phyloP scores from a whole-genome alignment of 805 yeast genomes.

The Candida pini region DNA sequence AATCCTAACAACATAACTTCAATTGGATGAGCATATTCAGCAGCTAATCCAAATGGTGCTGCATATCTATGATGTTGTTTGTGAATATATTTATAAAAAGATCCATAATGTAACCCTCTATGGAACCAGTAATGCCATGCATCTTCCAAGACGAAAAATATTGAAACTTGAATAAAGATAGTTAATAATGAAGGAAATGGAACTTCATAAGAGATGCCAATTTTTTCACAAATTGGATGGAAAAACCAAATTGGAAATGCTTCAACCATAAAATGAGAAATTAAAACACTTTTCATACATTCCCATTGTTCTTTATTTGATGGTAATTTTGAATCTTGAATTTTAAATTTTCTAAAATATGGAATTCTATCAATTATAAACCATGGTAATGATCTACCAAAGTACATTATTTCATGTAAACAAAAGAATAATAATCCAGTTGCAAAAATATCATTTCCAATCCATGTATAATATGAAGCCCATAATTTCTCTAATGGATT shows the following conservation, averaged over 20 bases:
- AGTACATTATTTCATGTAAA: slow-evolving; percentile 84
- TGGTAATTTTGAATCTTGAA: slow-evolving; percentile 83
- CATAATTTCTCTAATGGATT: slow-evolving; percentile 63
- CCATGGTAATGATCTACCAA: slow-evolving; percentile 93
- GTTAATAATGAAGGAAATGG: slow-evolving; percentile 74
- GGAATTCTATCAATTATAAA: slow-evolving; percentile 79
- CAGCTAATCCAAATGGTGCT: slow-evolving; percentile 95
- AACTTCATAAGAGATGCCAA: slow-evolving; percentile 72
- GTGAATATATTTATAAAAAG: slow-evolving; percentile 88
- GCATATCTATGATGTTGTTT: slow-evolving; percentile 98
- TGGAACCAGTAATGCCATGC: slow-evolving; percentile 97
- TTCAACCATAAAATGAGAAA: slow-evolving; percentile 87
- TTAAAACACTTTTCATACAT: slow-evolving; percentile 78
- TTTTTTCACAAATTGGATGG: slow-evolving; percentile 81
- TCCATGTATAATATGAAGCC: slow-evolving; percentile 84
- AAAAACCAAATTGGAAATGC: slow-evolving; percentile 96
- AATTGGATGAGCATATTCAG: slow-evolving; percentile 95
- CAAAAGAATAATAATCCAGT: slow-evolving; percentile 82
- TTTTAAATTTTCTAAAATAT: slow-evolving; percentile 78
- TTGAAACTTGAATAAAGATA: slow-evolving; percentile 58
- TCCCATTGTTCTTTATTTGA: slow-evolving; percentile 84
- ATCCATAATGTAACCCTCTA: slow-evolving; percentile 81
- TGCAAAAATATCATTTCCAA: slow-evolving; percentile 84
- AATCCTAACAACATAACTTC: slow-evolving; percentile 88
- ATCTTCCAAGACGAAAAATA: slow-evolving; percentile 86